A percentile compares a stretch with the other conserved stretches of the same genome.
Conservation (phyloP, 2,329 filamentous ascomycete species). For the Beauveria varroae region DNA sequence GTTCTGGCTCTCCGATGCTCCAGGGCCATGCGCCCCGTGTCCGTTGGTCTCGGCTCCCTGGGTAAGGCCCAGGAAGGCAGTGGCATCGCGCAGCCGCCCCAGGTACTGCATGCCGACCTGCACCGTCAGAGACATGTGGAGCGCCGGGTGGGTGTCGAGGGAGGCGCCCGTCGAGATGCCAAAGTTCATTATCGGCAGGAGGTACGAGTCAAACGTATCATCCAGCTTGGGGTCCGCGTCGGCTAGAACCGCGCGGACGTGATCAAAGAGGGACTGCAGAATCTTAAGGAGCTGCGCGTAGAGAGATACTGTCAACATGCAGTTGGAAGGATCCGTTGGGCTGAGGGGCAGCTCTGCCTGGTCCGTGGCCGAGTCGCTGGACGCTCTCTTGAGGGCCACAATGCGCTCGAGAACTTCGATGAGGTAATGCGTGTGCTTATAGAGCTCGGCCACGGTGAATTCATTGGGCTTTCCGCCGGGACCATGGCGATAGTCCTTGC, state of each 20-base stretch:
- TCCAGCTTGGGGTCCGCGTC: slow-evolving; percentile 18
- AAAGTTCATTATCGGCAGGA: slow-evolving; percentile 33
- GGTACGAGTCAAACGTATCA: slow-evolving; percentile 28
- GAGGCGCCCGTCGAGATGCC: slow-evolving; percentile 26
- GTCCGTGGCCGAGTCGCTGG: background rate
- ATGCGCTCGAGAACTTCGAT: slow-evolving; percentile 9
- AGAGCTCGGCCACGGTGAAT: slow-evolving; percentile 35
- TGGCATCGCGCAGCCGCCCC: slow-evolving; percentile 26
- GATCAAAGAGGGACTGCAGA: slow-evolving; percentile 31
- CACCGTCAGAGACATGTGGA: slow-evolving; percentile 35
- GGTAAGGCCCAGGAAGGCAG: slow-evolving; percentile 21
- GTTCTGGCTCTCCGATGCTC: too few species aligned
- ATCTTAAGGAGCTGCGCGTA: slow-evolving; percentile 33
- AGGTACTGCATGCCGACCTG: slow-evolving; percentile 36
- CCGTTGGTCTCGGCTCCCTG: slow-evolving; percentile 11
- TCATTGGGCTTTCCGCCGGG: slow-evolving; percentile 18
- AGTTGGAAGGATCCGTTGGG: slow-evolving; percentile 27
- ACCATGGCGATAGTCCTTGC: slow-evolving; percentile 15
- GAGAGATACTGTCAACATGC: slow-evolving; percentile 31
- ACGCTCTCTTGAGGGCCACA: background rate
- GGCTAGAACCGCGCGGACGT: slow-evolving; percentile 27
- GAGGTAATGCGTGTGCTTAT: slow-evolving; percentile 28
- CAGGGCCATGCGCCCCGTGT: background rate
- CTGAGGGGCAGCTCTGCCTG: slow-evolving; percentile 14
- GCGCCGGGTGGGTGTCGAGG: slow-evolving; percentile 30